A percentile compares a stretch with the other conserved stretches of the same genome.
These are phyloP conservation scores for Theobroma grandiflorum DNA, from an alignment of 441 rosid genomes.

Conservation along the genomic window DNA sequence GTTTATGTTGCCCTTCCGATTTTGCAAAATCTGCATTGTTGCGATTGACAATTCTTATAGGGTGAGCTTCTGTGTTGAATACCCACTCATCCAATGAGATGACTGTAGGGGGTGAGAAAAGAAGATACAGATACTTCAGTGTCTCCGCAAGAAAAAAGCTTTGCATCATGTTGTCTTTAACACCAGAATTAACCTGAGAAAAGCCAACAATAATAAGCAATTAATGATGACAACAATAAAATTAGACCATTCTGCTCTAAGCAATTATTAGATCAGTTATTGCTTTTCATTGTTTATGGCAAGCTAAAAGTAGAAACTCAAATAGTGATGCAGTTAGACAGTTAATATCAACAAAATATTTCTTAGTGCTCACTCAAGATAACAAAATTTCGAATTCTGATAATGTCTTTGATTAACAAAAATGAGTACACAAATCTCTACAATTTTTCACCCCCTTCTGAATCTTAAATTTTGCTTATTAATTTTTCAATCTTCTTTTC, in stretches of 20 bases:
- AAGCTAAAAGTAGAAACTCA: background rate
- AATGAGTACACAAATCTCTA: background rate
- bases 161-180: constrained; percentile 94
- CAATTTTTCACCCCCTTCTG: background rate
- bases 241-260: background rate
- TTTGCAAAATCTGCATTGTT: constrained; percentile 20
- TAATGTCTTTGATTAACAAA: background rate
- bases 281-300: background rate
- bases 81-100: constrained; percentile 95
- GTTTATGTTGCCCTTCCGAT: constrained; percentile 4
- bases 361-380: background rate
- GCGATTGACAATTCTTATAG: constrained; percentile 72
- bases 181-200: constrained; percentile 83
- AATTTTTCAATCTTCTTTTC: background rate
- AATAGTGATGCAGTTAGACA: background rate
- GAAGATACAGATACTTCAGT: constrained; percentile 87
- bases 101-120: constrained; percentile 84
- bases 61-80: constrained; percentile 98
- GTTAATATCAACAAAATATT: background rate
- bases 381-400: background rate
- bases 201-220: background rate
- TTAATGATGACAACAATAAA: background rate
- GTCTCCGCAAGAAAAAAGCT: constrained; percentile 98
- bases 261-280: background rate
- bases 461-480: background rate